Evolutionary conservation across 1,139 yeast genomes (phyloP).

Genomic region (Magnusiomyces ingens): DNA sequence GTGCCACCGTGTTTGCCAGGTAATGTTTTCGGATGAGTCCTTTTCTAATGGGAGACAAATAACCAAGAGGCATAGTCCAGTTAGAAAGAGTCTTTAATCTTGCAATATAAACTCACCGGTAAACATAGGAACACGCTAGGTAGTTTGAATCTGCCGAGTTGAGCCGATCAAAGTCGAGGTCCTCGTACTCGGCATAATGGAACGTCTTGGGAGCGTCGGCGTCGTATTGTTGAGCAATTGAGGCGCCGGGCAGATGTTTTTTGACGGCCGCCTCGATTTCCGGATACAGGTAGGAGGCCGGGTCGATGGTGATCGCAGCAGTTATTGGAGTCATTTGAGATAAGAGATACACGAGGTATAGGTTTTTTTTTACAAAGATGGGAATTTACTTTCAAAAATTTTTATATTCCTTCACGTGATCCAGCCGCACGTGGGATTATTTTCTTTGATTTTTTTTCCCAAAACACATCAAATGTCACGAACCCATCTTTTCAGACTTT

Average conservation of each 20-base stretch:
- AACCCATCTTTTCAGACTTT: background rate
- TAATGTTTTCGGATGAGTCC: conserved; percentile 87
- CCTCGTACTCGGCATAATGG: conserved; percentile 89
- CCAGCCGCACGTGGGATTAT: no score
- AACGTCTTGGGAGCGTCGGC: conserved; percentile 35
- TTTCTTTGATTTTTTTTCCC: background rate
- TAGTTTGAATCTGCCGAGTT: conserved; percentile 42
- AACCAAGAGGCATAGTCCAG: no score
- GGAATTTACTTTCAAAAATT: no score
- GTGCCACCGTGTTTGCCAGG: conserved; percentile 69
- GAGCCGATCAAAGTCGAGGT: conserved; percentile 63
- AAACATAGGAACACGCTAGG: conserved; percentile 72
- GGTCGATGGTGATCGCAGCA: conserved; percentile 29
- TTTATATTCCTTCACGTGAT: no score
- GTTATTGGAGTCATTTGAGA: background rate
- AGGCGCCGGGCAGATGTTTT: conserved; percentile 14
- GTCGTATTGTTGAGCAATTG: conserved; percentile 3
- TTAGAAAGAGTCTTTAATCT: no score
- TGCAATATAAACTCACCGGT: conserved; percentile 27
- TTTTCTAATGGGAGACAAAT: conserved; percentile 40
- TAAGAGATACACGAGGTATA: no score
- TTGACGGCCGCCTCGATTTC: conserved; percentile 45
- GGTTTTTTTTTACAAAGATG: no score
- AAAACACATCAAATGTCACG: no score
- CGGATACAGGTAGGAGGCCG: conserved; percentile 49